Conservation (phyloP, 805 yeast genomes). For the Ascoidea rubescens region DNA sequence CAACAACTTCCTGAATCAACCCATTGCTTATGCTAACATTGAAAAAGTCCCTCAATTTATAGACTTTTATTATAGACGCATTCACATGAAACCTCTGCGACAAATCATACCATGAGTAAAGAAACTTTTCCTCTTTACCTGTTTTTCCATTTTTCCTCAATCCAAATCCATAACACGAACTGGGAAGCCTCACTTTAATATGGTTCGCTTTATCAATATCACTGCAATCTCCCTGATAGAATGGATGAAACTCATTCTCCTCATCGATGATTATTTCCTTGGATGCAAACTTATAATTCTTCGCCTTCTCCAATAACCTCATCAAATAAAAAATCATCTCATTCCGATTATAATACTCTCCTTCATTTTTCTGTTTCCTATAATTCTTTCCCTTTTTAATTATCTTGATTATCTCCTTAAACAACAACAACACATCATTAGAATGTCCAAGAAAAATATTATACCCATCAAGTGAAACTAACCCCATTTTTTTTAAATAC, state of each 20-base stretch:
- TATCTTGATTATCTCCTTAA: background rate
- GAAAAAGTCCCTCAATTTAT: slow-evolving; percentile 8
- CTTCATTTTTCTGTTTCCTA: background rate
- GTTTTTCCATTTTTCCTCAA: background rate
- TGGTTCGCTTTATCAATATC: background rate
- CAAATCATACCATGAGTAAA: background rate
- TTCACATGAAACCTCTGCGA: slow-evolving; percentile 56
- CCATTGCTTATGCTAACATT: slow-evolving; percentile 24
- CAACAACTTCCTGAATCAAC: slow-evolving; percentile 7
- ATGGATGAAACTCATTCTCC: background rate
- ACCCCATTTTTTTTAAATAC: background rate
- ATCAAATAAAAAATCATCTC: background rate
- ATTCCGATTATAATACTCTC: background rate
- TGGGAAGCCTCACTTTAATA: background rate
- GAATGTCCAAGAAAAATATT: background rate
- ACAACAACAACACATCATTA: background rate
- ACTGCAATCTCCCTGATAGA: too few species aligned
- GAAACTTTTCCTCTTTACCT: too few species aligned
- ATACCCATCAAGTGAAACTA: background rate
- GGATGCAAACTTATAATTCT: background rate
- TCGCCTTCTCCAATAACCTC: background rate
- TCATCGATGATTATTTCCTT: background rate
- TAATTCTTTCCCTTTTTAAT: too few species aligned
- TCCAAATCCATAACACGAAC: background rate
- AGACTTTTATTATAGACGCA: slow-evolving; percentile 57